Base-by-base conservation (phyloP, 2,329 filamentous ascomycete species). In the Rhynchosporium agropyri region DNA sequence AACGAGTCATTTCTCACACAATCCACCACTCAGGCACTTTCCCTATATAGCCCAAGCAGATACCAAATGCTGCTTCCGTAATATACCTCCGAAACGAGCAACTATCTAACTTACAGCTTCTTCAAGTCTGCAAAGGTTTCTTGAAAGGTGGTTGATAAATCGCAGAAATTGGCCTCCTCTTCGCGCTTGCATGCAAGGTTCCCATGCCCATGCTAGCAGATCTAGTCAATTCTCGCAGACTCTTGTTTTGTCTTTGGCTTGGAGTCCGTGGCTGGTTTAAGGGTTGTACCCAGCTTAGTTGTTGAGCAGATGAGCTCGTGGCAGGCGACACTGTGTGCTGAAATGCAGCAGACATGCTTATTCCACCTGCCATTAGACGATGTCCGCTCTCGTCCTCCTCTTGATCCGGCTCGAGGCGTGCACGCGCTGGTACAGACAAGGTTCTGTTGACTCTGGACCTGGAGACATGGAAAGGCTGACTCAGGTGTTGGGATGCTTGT, bases 181-280 rank as follows among this genome's bases (percentile, higher is more conserved):
- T 57, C 7, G 59, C 45, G 33, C 58, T 60, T 20, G 29, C 57
- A 7, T 60, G 53, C 50, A 40, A n/a, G 7, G 63, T 67, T 20
- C 65, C 65, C 45, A 67, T 43, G 15, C 43, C 46, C 26, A 28
- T 36, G 48, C 65, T 67, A 45, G 53, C 57, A 36, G 55, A n/a
- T 53, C 54, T 61, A 12, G 65, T 64, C 9, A 67, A 15, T 8
- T 55, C 49, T 29, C 40, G 63, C 28, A 67, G 29, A 31, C 48
- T 63, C 15, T 60, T 65, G 4, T 54, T 43, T 43, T 43, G 42
- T 20, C 20, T 20, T 20, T 20, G 20, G 20, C 42, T 43, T 43
- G 42, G 42, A 15, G 55, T 45, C 29, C 53, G 15, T 13, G 20
- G 26, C 31, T 31, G 38, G 7, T n/a, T 31, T n/a, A 40, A 20